Base-by-base conservation (phyloP, 1,284 basidiomycete genomes). In the Filobasidium uniguttulatum region DNA sequence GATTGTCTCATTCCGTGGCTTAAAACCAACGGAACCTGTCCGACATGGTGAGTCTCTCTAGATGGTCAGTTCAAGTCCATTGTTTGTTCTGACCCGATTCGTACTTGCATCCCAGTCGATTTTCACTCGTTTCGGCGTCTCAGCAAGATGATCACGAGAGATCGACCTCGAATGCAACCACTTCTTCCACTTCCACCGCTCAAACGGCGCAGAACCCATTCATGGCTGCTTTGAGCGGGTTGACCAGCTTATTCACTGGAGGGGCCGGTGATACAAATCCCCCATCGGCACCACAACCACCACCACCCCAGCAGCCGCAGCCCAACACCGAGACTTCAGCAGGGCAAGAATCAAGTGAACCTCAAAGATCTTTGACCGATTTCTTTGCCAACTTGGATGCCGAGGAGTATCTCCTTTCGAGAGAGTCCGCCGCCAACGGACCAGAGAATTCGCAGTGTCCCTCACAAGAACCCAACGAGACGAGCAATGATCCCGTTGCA, bases 1-100 rank as follows among this genome's bases (percentile, higher is more conserved):
- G 65, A 64, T 47, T 70, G 68, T 48, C 52, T 70, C 2, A 56
- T 63, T 7, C 67, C 67, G 2, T 70, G 68, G 68, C 56, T 70
- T 7, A 59, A 63, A 54, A 54, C 56, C 10, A 70, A 70, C 50
- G 68, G 68, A 3, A 64, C 64, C 5, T 70, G 68, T 57, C 68
- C 68, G 0, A 66, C 67, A 7, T 70, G 67, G 66, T 64, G 43
- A 54, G 64, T 38, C 44, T 49, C 14, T 3, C 31, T 8, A 9
- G 17, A 2, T 10, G 3, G 19, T 23, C 40, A 28, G 15, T 25
- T 3, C 3, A 6, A 22, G 8, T 19, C 30, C 5, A 43, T 26
- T 7, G 12, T 25, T n/a, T 7, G 30, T 20, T 23, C 14, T 14
- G 12, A 12, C 9, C 22, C 26, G 1, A 6, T 31, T 14, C 15